phyloP scores from a whole-genome alignment of 768 basidiomycete genomes.

The Tulasnella sp. region DNA sequence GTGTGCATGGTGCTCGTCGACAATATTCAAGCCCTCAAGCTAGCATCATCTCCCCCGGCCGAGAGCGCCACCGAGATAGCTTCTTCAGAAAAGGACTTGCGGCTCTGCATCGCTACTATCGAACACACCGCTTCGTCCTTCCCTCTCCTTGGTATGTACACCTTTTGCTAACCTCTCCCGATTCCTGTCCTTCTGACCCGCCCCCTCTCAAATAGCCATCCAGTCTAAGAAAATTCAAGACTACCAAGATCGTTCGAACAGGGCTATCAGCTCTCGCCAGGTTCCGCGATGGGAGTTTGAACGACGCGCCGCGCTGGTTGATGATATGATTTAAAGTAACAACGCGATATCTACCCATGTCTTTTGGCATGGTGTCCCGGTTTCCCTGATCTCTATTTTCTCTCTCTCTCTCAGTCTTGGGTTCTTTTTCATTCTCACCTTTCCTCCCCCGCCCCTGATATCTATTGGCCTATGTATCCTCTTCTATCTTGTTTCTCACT shows the following conservation, averaged over 20 bases:
- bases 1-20: slow-evolving; percentile 22
- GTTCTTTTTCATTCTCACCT: not conserved
- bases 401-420: not conserved
- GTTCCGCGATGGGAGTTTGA: slow-evolving; percentile 13
- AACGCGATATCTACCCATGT: not conserved
- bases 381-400: not conserved
- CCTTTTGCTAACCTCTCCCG: not conserved
- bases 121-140: slow-evolving; percentile 10
- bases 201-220: not conserved
- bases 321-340: not conserved
- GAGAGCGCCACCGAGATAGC: not conserved
- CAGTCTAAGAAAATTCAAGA: slow-evolving; percentile 8
- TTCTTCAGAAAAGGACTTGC: not conserved
- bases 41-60: not conserved
- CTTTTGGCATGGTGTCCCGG: not conserved
- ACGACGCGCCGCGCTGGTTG: not conserved
- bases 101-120: slow-evolving; percentile 16
- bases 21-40: slow-evolving; percentile 9
- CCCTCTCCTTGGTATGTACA: slow-evolving; percentile 9
- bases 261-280: not conserved
- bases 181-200: not conserved
- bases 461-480: not conserved
- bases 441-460: not conserved
- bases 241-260: not conserved
- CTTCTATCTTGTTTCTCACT: not conserved